A percentile compares a stretch with the other conserved stretches of the same genome.
phyloP scores from a whole-genome alignment of 306 rosid species.

The Trichosanthes cucumerina region DNA sequence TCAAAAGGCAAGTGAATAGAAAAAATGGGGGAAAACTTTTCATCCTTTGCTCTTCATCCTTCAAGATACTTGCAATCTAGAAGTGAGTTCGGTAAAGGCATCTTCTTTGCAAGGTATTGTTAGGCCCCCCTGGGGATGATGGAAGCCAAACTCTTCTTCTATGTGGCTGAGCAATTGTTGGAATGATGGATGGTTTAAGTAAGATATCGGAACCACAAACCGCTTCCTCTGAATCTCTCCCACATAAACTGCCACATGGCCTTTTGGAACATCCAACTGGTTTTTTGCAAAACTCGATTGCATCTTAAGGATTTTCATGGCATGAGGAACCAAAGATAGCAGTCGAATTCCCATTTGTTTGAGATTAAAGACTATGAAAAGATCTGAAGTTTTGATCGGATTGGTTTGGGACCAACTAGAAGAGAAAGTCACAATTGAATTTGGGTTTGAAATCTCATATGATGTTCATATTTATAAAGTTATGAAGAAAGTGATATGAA shows the following conservation, averaged over 20 bases:
- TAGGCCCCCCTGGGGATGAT: constrained; percentile 37
- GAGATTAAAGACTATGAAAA: neutral
- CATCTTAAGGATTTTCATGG: neutral
- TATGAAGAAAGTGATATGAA: neutral
- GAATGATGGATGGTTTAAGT: constrained; percentile 14
- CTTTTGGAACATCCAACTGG: neutral
- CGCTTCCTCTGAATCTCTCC: neutral
- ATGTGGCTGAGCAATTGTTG: constrained; percentile 15
- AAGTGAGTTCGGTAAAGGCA: constrained; percentile 20
- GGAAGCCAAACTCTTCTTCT: constrained; percentile 36
- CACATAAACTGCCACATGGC: neutral
- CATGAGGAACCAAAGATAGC: neutral
- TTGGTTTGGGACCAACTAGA: neutral
- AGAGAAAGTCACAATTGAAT: neutral
- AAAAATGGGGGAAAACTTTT: neutral
- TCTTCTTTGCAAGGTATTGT: constrained; percentile 37
- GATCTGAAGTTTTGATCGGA: neutral
- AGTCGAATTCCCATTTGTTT: neutral
- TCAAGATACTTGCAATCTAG: constrained; percentile 4
- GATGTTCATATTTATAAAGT: neutral
- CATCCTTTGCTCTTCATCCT: neutral
- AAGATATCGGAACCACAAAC: constrained; percentile 16
- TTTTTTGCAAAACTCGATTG: neutral
- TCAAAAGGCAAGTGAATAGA: neutral
- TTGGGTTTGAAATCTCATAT: neutral